A percentile compares a stretch with the other conserved stretches of the same genome.
These are phyloP conservation scores for Xylaria curta DNA, from an alignment of 495 filamentous ascomycete species.

Conservation along the genomic window DNA sequence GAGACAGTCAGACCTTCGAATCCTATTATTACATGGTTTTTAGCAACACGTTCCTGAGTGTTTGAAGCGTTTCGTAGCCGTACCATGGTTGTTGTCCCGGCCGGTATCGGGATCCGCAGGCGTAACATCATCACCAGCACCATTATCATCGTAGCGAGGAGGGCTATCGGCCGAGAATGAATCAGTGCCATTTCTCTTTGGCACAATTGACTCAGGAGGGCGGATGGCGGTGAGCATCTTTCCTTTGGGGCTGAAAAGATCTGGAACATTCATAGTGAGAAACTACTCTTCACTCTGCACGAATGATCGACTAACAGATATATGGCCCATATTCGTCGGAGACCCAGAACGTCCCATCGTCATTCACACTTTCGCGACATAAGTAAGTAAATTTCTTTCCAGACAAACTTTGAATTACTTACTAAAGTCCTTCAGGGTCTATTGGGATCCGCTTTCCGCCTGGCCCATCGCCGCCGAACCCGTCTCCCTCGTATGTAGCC, in stretches of 20 bases:
- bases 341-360: conserved; percentile 74
- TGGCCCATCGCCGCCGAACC: conserved; percentile 65
- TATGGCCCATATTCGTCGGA: conserved; percentile 84
- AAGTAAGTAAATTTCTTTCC: background rate
- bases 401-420: background rate
- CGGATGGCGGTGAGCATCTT: conserved; percentile 69
- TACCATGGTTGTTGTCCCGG: conserved; percentile 75
- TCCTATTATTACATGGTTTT: conserved; percentile 28
- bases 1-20: conserved; percentile 75
- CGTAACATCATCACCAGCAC: conserved; percentile 34
- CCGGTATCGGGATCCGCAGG: conserved; percentile 66
- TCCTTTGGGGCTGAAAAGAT: conserved; percentile 64
- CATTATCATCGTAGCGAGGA: conserved; percentile 61
- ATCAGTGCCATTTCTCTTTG: conserved; percentile 64
- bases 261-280: conserved; percentile 22
- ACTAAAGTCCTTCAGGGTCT: conserved; percentile 73
- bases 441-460: conserved; percentile 69
- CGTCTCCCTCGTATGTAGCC: conserved; percentile 72
- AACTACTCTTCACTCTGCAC: background rate
- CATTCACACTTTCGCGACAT: conserved; percentile 46
- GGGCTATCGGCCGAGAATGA: conserved; percentile 55
- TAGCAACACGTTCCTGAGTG: background rate
- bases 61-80: background rate
- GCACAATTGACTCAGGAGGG: conserved; percentile 71
- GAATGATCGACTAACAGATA: conserved; percentile 55